Percentiles rank a stretch among this genome's conserved stretches.
Conservation (phyloP, 2,329 filamentous ascomycete species). For the Torrubiellomyces zombiae region DNA sequence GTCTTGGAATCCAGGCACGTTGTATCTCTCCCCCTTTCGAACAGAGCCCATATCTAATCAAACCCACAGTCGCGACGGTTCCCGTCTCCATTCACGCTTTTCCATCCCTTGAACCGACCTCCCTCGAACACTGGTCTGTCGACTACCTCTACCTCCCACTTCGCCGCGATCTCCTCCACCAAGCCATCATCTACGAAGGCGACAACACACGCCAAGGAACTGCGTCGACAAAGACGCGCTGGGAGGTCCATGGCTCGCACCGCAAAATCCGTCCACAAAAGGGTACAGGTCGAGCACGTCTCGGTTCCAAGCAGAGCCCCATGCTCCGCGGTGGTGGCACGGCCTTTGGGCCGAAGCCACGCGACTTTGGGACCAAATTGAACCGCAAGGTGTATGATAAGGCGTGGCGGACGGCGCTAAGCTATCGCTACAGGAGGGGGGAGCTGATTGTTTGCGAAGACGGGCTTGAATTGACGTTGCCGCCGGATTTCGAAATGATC, state of each 20-base stretch:
- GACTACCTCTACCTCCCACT: slow-evolving; percentile 78
- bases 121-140: slow-evolving; percentile 60
- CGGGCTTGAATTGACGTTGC: slow-evolving; percentile 48
- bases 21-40: neutral
- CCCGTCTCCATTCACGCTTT: slow-evolving; percentile 80
- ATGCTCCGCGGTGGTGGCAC: slow-evolving; percentile 76
- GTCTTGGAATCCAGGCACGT: slow-evolving; percentile 28
- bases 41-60: neutral
- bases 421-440: slow-evolving; percentile 74
- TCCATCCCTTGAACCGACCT: slow-evolving; percentile 69
- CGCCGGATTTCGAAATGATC: slow-evolving; percentile 30
- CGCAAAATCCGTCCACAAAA: slow-evolving; percentile 78
- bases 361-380: slow-evolving; percentile 75
- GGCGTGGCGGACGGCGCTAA: slow-evolving; percentile 86
- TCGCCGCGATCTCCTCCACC: slow-evolving; percentile 80
- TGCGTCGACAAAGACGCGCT: slow-evolving; percentile 65
- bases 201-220: slow-evolving; percentile 78
- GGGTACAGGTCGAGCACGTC: slow-evolving; percentile 63
- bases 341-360: slow-evolving; percentile 72
- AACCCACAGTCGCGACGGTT: slow-evolving; percentile 39
- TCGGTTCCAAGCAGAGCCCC: slow-evolving; percentile 68
- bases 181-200: slow-evolving; percentile 82
- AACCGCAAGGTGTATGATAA: slow-evolving; percentile 87
- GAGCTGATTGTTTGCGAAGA: slow-evolving; percentile 78
- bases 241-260: slow-evolving; percentile 68